A percentile compares a stretch with the other conserved stretches of the same genome.
phyloP scores from a whole-genome alignment of 169 alveolate species.

The Plasmodium ovale region DNA sequence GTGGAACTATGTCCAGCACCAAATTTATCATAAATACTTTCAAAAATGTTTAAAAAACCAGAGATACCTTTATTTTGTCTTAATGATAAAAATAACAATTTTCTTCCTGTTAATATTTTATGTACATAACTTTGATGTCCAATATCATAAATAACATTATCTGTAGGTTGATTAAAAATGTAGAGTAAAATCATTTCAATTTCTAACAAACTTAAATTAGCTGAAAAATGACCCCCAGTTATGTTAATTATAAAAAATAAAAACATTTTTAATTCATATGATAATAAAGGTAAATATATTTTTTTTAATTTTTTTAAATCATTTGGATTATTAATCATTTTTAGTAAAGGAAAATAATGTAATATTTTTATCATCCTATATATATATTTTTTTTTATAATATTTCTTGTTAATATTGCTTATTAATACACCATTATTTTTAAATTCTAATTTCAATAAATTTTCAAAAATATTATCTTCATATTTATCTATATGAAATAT shows the following conservation, averaged over 20 bases:
- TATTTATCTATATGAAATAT: slow-evolving; percentile 62
- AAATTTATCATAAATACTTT: slow-evolving; percentile 89
- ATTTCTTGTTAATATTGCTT: slow-evolving; percentile 41
- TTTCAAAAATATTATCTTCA: slow-evolving; percentile 35
- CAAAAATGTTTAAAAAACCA: slow-evolving; percentile 87
- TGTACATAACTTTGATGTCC: slow-evolving; percentile 91
- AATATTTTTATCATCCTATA: slow-evolving; percentile 7
- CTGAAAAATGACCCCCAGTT: slow-evolving; percentile 91
- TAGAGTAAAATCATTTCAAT: slow-evolving; percentile 87
- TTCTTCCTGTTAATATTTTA: slow-evolving; percentile 92
- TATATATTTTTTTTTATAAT: slow-evolving; percentile 40
- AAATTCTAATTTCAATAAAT: slow-evolving; percentile 37
- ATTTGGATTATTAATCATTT: slow-evolving; percentile 30
- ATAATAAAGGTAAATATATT: slow-evolving; percentile 32
- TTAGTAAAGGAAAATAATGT: slow-evolving; percentile 56
- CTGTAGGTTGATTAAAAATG: slow-evolving; percentile 89
- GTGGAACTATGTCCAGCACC: slow-evolving; percentile 94
- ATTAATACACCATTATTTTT: slow-evolving; percentile 56
- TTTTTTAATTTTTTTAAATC: slow-evolving; percentile 61
- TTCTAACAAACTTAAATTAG: slow-evolving; percentile 89
- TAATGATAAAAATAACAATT: slow-evolving; percentile 85
- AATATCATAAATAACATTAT: slow-evolving; percentile 88
- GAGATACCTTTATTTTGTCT: slow-evolving; percentile 88
- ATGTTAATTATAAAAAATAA: slow-evolving; percentile 77
- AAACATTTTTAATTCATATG: slow-evolving; percentile 73